Conservation (phyloP, 768 basidiomycete genomes). For the Nidularia pulvinata region DNA sequence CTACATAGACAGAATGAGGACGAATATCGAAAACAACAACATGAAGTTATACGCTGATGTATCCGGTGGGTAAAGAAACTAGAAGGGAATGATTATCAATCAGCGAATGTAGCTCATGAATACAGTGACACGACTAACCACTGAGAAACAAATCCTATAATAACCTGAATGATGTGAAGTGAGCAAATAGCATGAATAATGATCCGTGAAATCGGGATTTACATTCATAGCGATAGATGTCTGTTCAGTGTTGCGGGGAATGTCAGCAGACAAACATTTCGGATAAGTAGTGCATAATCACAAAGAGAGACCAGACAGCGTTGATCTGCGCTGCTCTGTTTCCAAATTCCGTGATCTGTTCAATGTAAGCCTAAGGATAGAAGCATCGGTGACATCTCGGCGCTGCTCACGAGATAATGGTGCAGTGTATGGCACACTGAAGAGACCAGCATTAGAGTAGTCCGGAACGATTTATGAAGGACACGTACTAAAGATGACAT, state of each 20-base stretch:
- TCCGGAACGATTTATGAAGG: background rate
- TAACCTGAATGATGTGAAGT: conserved; percentile 20
- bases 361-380: background rate
- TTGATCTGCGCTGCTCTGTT: conserved; percentile 18
- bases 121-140: conserved; percentile 20
- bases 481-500: conserved; percentile 36
- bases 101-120: background rate
- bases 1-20: conserved; percentile 13
- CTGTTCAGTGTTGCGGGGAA: conserved; percentile 11
- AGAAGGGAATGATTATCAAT: background rate
- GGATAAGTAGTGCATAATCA: too few species aligned
- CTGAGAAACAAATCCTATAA: conserved; percentile 40
- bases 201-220: conserved; percentile 1
- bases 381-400: background rate
- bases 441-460: background rate
- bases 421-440: conserved; percentile 41
- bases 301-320: conserved; percentile 5
- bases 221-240: conserved; percentile 37
- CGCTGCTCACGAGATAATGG: conserved; percentile 35
- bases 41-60: conserved; percentile 24
- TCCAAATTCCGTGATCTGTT: conserved; percentile 36
- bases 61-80: conserved; percentile 42
- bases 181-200: background rate
- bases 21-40: background rate
- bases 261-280: background rate